Base-by-base conservation (phyloP, 1,139 yeast genomes). In the Saccharomyces hybrid region DNA sequence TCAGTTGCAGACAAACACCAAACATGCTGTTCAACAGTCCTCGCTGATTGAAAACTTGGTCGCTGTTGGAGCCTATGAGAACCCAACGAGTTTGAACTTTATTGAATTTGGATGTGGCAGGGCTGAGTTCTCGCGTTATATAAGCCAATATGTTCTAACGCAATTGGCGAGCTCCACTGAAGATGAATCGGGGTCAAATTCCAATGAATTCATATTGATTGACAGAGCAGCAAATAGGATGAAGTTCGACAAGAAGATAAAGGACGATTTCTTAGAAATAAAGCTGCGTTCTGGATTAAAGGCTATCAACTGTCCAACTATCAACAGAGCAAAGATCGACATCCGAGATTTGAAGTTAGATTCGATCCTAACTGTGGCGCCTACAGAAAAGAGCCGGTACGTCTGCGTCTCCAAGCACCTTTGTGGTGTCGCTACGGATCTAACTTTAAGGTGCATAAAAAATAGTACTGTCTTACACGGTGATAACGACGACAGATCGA, bases 391-490 rank as follows among this genome's bases (percentile, higher is more conserved):
- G 21, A 38, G 6, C 11, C 60, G 60, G 2, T 69, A 79, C 41
- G 83, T 85, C 11, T 88, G 84, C 2, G 81, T 89, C 2, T 88
- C 96, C 2, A 90, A 90, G 68, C 97, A 90, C 71, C 72, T 90
- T 48, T 90, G 97, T 72, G 97, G 97, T 6, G 95, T 87, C 4
- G 97, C 97, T 1, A 90, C 97, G 0, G 97, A 90, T 67, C 73
- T 90, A 51, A 86, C 97, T 0, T 70, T 90, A 44, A 77, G 83
- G 61, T 86, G 90, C 73, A 67, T 88, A 1, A 59, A 77, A 31
- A 83, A 82, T 56, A 78, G 81, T 27, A 51, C 61, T 5, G 29
- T 53, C 2, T 53, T 62, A 12, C 56, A 58, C 5, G 47, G 44
- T 19, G 44, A 19, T 19, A 11, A 38, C 7, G 9, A 38, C 26